Conservation (phyloP, 2,329 filamentous ascomycete genomes). For the Aspergillus ustus region DNA sequence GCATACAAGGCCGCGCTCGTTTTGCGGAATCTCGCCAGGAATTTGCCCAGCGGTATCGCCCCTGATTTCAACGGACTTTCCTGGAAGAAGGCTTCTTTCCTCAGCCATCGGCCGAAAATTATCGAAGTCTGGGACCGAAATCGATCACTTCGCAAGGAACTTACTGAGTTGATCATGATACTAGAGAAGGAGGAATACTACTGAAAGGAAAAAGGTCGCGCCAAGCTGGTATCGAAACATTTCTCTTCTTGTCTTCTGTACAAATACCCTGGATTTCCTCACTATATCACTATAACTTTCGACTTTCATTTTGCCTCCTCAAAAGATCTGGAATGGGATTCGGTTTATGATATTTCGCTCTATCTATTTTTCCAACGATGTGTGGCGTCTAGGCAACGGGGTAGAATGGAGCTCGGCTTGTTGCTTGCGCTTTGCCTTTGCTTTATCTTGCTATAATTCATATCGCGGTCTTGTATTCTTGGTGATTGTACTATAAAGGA, state of each 20-base stretch:
- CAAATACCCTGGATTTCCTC: slow-evolving; percentile 26
- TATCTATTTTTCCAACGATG: slow-evolving; percentile 13
- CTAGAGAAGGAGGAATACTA: slow-evolving; percentile 47
- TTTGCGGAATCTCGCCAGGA: slow-evolving; percentile 52
- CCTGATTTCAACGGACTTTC: slow-evolving; percentile 36
- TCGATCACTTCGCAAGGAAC: slow-evolving; percentile 45
- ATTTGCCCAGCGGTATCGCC: slow-evolving; percentile 42
- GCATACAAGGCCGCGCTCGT: slow-evolving; percentile 54
- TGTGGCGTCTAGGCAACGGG: slow-evolving; percentile 25
- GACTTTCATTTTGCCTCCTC: slow-evolving; percentile 14
- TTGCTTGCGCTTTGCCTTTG: slow-evolving; percentile 3
- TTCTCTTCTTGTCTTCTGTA: slow-evolving; percentile 17
- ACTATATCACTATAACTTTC: slow-evolving; percentile 15
- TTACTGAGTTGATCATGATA: slow-evolving; percentile 49
- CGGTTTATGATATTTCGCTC: neutral
- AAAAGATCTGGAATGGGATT: neutral
- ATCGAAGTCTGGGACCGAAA: slow-evolving; percentile 47
- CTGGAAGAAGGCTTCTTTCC: slow-evolving; percentile 47
- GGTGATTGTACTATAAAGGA: slow-evolving; percentile 12
- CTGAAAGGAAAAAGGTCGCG: slow-evolving; percentile 23
- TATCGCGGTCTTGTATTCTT: slow-evolving; percentile 17
- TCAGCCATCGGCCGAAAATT: slow-evolving; percentile 44
- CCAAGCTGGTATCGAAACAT: neutral
- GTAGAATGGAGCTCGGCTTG: slow-evolving; percentile 24
- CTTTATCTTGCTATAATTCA: slow-evolving; percentile 5